Base-by-base conservation (phyloP, 805 yeast genomes). In the Candida saitoana region DNA sequence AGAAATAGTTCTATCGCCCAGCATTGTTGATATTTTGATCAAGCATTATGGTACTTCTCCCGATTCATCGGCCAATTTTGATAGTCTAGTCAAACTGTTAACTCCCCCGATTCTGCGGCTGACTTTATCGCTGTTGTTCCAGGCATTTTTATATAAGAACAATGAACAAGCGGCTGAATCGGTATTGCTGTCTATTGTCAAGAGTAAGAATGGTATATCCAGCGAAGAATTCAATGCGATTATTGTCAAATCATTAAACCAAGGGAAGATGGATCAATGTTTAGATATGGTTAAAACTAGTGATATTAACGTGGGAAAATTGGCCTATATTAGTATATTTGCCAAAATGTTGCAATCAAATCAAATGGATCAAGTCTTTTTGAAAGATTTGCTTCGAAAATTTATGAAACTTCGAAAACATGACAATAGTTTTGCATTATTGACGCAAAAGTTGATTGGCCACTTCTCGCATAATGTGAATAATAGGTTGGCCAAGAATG, bases 61-160 rank as follows among this genome's bases (percentile, higher is more conserved):
- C 12, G 7, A 15, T 25, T 9, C 14, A 11, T 27, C 11, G 6
- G 19, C 39, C 45, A 34, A 49, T 36, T 55, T 57, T 39, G 54
- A 55, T n/a, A 24, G 18, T 11, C 49, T 62, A 18, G 45, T 61
- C 5, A 49, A 51, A 22, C 38, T 43, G 24, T 46, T 65, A 14
- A 44, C 38, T n/a, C 55, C 65, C 4, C 71, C 69, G 5, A 45
- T 67, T n/a, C 47, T 51, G 20, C 47, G 71, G 18, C 57, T 56
- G 50, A 56, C 69, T 2, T 46, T 68, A 5, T 57, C 69, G 3
- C 59, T 57, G 46, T 49, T 69, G 22, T 60, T 68, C 36, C 47
- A 51, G 15, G 50, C 60, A 5, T 66, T 67, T 36, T 42, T 63
- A 29, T 19, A 31, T 11, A 62, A 56, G 39, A 53, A 56, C 34